Evolutionary conservation across 176 grass and related monocot species (phyloP).

Genomic region (Aegilops speltoides): DNA sequence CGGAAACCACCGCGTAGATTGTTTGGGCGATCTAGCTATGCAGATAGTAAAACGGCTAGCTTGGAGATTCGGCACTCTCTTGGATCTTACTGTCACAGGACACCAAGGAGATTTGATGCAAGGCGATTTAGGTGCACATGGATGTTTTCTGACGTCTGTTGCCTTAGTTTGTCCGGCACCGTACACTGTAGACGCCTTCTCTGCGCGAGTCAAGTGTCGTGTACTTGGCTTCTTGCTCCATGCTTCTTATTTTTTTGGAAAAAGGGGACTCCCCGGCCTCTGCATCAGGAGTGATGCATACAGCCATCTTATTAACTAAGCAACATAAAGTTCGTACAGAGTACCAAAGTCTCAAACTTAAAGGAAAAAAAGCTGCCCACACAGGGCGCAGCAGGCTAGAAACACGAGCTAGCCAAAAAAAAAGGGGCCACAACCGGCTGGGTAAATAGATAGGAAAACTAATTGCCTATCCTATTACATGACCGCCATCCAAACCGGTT

Average conservation of each 20-base stretch:
- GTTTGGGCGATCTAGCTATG: neutral
- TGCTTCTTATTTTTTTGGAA: neutral
- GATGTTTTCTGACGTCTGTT: neutral
- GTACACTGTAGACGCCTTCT: neutral
- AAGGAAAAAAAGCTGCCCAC: no score
- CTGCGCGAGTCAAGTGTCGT: slow-evolving; percentile 46
- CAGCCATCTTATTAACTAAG: no score
- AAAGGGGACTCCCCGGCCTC: no score
- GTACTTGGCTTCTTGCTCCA: neutral
- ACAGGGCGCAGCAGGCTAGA: no score
- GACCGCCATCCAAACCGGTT: no score
- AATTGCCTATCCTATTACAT: no score
- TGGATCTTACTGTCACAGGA: slow-evolving; percentile 37
- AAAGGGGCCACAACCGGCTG: no score
- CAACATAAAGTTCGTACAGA: no score
- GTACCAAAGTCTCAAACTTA: no score
- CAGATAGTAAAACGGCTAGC: neutral
- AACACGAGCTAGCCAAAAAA: no score
- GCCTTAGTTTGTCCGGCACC: slow-evolving; percentile 1
- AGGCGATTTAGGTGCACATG: slow-evolving; percentile 11
- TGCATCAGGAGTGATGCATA: no score
- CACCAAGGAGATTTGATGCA: slow-evolving; percentile 23
- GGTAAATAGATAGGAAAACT: no score
- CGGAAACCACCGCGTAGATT: neutral
- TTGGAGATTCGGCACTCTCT: slow-evolving; percentile 30